Evolutionary conservation across 257 asterid species (phyloP).

Genomic region (Lycium ferocissimum): DNA sequence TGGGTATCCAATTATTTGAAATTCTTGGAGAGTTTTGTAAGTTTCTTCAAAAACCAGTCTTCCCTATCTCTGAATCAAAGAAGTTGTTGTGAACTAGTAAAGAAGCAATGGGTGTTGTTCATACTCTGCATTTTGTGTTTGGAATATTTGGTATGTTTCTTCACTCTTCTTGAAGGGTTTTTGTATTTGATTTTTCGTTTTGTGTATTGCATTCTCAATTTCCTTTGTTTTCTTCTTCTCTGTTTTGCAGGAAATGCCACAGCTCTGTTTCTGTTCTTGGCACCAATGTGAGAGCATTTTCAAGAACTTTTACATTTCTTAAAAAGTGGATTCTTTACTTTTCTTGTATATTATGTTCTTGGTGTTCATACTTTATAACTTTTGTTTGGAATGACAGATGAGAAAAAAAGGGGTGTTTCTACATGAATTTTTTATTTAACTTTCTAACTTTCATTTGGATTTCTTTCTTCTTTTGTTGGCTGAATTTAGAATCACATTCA

Average conservation of each 20-base stretch:
- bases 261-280: conserved; percentile 84
- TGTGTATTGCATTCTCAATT: not conserved
- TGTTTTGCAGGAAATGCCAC: conserved; percentile 65
- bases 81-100: conserved; percentile 1
- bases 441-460: not conserved
- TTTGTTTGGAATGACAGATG: not conserved
- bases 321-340: not conserved
- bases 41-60: conserved; percentile 21
- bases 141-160: conserved; percentile 66
- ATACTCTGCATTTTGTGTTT: conserved; percentile 57
- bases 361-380: not conserved
- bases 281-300: conserved; percentile 69
- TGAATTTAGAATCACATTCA: conserved; percentile 73
- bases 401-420: not conserved
- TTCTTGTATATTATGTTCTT: not conserved
- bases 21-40: not conserved
- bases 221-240: not conserved
- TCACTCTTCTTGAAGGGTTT: not conserved
- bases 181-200: not conserved
- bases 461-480: not conserved
- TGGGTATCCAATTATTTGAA: not conserved
- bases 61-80: not conserved
- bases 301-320: not conserved
- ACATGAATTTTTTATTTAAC: not conserved
- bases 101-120: conserved; percentile 40